Evolutionary conservation across 345 rosid species (phyloP), one percentile per base, ranked within the genome.

Genomic region (Hirschfeldia incana): DNA sequence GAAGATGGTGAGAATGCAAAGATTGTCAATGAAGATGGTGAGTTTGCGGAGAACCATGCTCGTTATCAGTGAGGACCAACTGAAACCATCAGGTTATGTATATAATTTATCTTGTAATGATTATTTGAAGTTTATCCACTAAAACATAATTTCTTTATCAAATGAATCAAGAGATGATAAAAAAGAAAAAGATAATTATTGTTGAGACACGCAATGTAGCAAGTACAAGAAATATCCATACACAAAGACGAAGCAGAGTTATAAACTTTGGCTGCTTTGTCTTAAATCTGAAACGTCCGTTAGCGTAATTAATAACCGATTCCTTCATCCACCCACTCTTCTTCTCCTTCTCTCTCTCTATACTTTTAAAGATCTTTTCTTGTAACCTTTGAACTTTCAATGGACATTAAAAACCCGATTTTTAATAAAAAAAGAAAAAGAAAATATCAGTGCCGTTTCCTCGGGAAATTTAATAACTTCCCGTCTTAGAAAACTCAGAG

Each of bases 221-320:
- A 8, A 46, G 3, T 46, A 34, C 32, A 49, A 63, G 12, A 74
- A 74, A 65, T 55, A 64, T 74, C 76, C 7, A 57, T 44, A 37
- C 73, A 75, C 59, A 29, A 28, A 68, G 49, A 68, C 73, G 61
- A 42, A 59, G 29, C 33, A 30, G 29, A 17, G 36, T 62, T 17
- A 69, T 62, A 49, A 13, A n/a, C 3, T 70, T 71, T 78, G 81
- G 76, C 76, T 55, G 60, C 42, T 65, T 72, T 39, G 76, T 78
- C 81, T 65, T 72, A 72, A 78, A 39, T 71, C 49, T 39, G 61
- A 78, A 65, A 32, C 82, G 81, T 65, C 77, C 5, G 57, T 65
- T 71, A 57, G 21, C 49, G 36, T 72, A 51, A 55, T 72, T 2
- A 78, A 73, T 78, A 63, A 33, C 73, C 63, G 37, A 26, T 59